phyloP scores from a whole-genome alignment of 2,329 filamentous ascomycete species.

The Arthrobotrys pseudoclavata region DNA sequence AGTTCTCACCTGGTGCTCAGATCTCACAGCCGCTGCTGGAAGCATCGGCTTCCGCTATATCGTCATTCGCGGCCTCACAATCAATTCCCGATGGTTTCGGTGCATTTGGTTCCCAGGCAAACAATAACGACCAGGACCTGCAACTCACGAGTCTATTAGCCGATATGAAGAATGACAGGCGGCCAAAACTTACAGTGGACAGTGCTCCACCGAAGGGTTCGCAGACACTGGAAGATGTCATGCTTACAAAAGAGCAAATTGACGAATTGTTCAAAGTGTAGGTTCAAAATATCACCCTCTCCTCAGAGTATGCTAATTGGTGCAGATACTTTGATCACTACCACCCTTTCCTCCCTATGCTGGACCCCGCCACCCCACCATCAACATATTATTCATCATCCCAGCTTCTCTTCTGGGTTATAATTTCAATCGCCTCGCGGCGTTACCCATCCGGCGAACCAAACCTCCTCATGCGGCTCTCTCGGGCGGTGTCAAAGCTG shows the following conservation, averaged over 20 bases:
- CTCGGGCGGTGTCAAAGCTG: slow-evolving; percentile 76
- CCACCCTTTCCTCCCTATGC: slow-evolving; percentile 82
- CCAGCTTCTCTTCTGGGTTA: slow-evolving; percentile 86
- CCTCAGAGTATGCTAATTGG: slow-evolving; percentile 16
- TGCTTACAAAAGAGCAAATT: slow-evolving; percentile 75
- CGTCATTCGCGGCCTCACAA: slow-evolving; percentile 42
- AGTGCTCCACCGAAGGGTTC: slow-evolving; percentile 67
- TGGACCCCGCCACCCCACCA: slow-evolving; percentile 76
- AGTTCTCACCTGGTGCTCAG: slow-evolving; percentile 51
- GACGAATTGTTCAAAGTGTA: slow-evolving; percentile 76
- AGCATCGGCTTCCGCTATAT: slow-evolving; percentile 58
- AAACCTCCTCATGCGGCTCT: slow-evolving; percentile 76
- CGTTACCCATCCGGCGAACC: slow-evolving; percentile 75
- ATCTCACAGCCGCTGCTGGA: slow-evolving; percentile 58
- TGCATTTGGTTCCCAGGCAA: slow-evolving; percentile 32
- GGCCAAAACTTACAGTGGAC: slow-evolving; percentile 62
- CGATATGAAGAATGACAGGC: slow-evolving; percentile 59
- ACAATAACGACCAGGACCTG: slow-evolving; percentile 47
- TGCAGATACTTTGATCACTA: slow-evolving; percentile 77
- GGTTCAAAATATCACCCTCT: neutral
- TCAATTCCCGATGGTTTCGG: slow-evolving; percentile 44
- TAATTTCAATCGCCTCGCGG: slow-evolving; percentile 80
- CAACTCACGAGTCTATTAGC: slow-evolving; percentile 47
- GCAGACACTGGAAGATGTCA: slow-evolving; percentile 75
- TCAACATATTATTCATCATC: slow-evolving; percentile 83